Conservation (phyloP, 2,329 filamentous ascomycete species). For the Leptographium wingfieldii region DNA sequence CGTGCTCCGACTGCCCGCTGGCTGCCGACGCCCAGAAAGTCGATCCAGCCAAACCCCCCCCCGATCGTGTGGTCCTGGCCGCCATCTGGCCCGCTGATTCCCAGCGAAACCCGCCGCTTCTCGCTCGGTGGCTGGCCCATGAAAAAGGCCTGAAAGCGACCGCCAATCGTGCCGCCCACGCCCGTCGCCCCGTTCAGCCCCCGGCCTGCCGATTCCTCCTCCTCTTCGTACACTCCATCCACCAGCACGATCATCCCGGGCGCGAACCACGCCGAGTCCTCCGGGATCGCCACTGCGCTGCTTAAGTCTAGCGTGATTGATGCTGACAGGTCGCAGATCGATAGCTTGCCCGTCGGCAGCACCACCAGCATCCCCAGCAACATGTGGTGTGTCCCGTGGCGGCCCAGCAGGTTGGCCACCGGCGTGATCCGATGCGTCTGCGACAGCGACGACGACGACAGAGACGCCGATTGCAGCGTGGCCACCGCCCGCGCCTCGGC, state of each 20-base stretch:
- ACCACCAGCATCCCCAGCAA: constrained; percentile 72
- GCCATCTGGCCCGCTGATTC: constrained; percentile 49
- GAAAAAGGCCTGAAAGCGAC: constrained; percentile 79
- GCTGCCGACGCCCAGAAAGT: constrained; percentile 85
- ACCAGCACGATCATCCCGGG: constrained; percentile 94
- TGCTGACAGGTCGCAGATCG: constrained; percentile 76
- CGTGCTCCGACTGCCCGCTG: constrained; percentile 70
- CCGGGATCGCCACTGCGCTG: constrained; percentile 69
- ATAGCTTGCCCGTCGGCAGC: constrained; percentile 68
- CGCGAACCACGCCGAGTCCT: constrained; percentile 81
- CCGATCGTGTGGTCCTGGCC: constrained; percentile 50
- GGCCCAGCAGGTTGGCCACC: constrained; percentile 62
- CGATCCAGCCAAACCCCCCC: constrained; percentile 90
- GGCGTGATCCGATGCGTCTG: constrained; percentile 79
- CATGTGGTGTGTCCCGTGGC: constrained; percentile 74
- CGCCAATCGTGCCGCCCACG: constrained; percentile 83
- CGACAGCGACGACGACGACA: constrained; percentile 21
- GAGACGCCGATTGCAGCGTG: constrained; percentile 35
- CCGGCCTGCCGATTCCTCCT: constrained; percentile 58
- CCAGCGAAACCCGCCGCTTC: constrained; percentile 65
- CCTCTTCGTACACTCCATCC: constrained; percentile 94
- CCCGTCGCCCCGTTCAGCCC: constrained; percentile 66
- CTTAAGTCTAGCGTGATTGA: constrained; percentile 75
- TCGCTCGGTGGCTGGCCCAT: constrained; percentile 88
- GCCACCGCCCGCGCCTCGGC: constrained; percentile 42